Evolutionary conservation across 768 basidiomycete genomes (phyloP), one percentile per base, ranked within the genome.

Genomic region (Kwoniella sp.): DNA sequence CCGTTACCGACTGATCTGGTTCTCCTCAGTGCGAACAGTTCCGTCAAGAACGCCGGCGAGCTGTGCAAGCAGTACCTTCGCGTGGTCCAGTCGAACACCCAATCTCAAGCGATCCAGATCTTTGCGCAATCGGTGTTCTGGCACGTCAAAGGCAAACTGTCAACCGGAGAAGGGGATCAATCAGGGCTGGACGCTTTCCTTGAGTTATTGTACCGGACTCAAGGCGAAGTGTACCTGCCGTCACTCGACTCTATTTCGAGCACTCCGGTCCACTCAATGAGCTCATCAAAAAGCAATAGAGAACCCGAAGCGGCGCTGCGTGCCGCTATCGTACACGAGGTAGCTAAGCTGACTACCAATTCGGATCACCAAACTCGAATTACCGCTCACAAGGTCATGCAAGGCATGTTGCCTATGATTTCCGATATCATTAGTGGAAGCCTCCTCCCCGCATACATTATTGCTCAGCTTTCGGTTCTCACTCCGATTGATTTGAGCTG

Each of bases 121-220:
- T 56, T 56, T 26, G 47, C 31, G 0, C 75, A 76, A 46, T 76
- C 76, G 8, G 83, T 85, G 58, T 90, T 92, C 70, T 95, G 90
- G 90, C 80, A 83, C 32, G 75, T 93, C 66, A 89, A 89, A 67
- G 82, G 83, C 20, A 84, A 80, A 63, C 84, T 91, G 36, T 87
- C 87, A 5, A 47, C 78, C 1, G 57, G 63, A 5, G 10, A 39
- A 40, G 3, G n/a, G 20, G 50, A 47, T 32, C 10, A 29, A 44
- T 9, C 38, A 28, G 26, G 67, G 45, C 14, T 44, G 22, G 27
- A 28, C n/a, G 65, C 65, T 3, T 60, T 70, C 26, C 22, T 64
- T 14, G 59, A 65, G 22, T 23, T 65, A 11, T 37, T 70, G 10
- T 41, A 60, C 23, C 27, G 28, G 1, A 41, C 44, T 6, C 23